Evolutionary conservation across 768 basidiomycete genomes (phyloP), one percentile per base, ranked within the genome.

Genomic region (Rhodotorula toruloides): DNA sequence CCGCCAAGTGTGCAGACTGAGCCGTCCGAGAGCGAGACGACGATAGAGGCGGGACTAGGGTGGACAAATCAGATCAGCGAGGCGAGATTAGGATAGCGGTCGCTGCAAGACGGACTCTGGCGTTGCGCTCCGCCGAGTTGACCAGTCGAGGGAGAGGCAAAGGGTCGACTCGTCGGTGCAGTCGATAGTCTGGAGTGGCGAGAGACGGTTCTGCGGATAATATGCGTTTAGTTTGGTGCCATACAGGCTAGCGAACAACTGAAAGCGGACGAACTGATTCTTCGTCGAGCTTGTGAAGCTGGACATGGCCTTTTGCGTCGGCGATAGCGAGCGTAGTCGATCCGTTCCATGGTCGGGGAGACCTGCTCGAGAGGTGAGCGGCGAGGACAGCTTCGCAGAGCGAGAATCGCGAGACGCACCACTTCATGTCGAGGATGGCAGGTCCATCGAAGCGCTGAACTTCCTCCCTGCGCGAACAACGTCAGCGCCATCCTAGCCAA

Each of bases 111-210:
- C 55, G 22, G 8, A 65, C 60, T 56, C 47, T 21, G 43, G 37
- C 19, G 65, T 19, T 1, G 54, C 29, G 2, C 67, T 76, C 39
- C 83, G 81, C 25, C 89, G 83, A 72, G 88, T 87, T 1, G 89
- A 88, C 91, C 92, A 99, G 77, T 97, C 96, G 34, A 98, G 79
- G 14, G 92, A 97, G 25, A 99, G 84, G 73, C 90, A 93, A 2
- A 99, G 79, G 1, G 82, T 81, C 34, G 86, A 83, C 0, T 83
- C 75, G 0, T 84, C 71, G 34, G 79, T 81, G 29, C 77, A 74
- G 39, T 76, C 61, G 13, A 80, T 53, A 4, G 59, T 75, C 32
- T 72, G 65, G 36, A 65, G 63, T 70, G 37, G 44, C 43, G 44
- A 58, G 39, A 61, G 50, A 29, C 63, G 58, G 37, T 67, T 61